A percentile compares a stretch with the other conserved stretches of the same genome.
These are phyloP conservation scores for Dittrichia graveolens DNA, from an alignment of 129 eudicot genomes.

Conservation along the genomic window DNA sequence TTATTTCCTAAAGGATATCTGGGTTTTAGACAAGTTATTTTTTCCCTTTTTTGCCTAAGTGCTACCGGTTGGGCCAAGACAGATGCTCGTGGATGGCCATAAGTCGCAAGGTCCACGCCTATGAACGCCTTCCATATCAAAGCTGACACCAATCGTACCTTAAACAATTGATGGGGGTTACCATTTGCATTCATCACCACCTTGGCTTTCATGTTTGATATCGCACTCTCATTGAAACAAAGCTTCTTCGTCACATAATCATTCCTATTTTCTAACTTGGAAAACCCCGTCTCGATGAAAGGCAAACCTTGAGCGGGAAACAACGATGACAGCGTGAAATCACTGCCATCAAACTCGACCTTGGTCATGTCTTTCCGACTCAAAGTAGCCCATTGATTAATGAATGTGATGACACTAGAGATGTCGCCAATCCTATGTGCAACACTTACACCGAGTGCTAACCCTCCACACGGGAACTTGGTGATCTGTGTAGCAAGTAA, in stretches of 20 bases:
- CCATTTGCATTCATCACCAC: not conserved
- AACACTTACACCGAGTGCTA: constrained; percentile 16
- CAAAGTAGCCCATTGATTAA: constrained; percentile 11
- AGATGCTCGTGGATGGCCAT: not conserved
- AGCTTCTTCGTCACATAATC: constrained; percentile 10
- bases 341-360: not conserved
- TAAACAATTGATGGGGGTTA: not conserved
- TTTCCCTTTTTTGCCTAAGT: constrained; percentile 8
- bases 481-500: constrained; percentile 17
- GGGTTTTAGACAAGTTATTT: not conserved
- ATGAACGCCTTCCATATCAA: constrained; percentile 23
- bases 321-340: not conserved
- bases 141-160: constrained; percentile 19
- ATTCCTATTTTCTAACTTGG: not conserved
- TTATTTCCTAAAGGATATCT: constrained; percentile 9
- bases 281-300: not conserved
- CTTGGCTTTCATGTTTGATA: constrained; percentile 20
- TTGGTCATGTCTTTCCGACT: not conserved
- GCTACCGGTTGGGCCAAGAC: constrained; percentile 8
- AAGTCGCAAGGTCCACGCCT: not conserved
- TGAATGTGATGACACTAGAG: not conserved
- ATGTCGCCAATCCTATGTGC: constrained; percentile 25
- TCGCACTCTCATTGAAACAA: constrained; percentile 11
- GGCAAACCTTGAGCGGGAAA: constrained; percentile 25
- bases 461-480: constrained; percentile 18